Percentiles rank a stretch among this genome's conserved stretches.
phyloP scores from a whole-genome alignment of 1,284 basidiomycete species.

The Cystobasidium sp. region DNA sequence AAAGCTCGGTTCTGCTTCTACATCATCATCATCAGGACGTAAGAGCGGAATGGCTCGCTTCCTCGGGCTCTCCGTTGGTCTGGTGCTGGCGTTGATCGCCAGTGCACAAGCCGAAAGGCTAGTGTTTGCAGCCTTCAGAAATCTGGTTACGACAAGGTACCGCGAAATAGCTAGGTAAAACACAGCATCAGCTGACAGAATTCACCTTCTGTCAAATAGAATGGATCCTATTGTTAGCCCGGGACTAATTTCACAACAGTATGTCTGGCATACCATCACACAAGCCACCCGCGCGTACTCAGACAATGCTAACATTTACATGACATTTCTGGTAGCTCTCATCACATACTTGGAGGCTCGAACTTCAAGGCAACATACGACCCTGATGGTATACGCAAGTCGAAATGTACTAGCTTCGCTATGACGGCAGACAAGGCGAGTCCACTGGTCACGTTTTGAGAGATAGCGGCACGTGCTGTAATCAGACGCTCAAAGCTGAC shows the following conservation, averaged over 20 bases:
- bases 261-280: background rate
- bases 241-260: slow-evolving; percentile 29
- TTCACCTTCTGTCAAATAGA: background rate
- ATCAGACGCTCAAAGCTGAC: background rate
- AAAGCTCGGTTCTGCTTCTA: too few species aligned
- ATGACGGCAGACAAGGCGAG: slow-evolving; percentile 21
- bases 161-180: background rate
- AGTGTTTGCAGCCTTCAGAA: slow-evolving; percentile 19
- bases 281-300: background rate
- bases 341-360: slow-evolving; percentile 14
- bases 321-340: background rate
- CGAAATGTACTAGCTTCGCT: slow-evolving; percentile 10
- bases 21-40: background rate
- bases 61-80: background rate
- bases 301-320: background rate
- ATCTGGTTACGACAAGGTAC: slow-evolving; percentile 20
- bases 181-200: background rate
- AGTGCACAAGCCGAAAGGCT: slow-evolving; percentile 15
- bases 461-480: background rate
- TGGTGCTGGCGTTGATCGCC: slow-evolving; percentile 11
- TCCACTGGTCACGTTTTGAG: background rate
- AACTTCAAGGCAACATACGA: slow-evolving; percentile 30
- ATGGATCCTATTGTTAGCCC: slow-evolving; percentile 38
- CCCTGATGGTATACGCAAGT: slow-evolving; percentile 9
- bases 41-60: background rate